Evolutionary conservation across 129 eudicot genomes (phyloP), one percentile per base, ranked within the genome.

Genomic region (Oenanthe sinensis): DNA sequence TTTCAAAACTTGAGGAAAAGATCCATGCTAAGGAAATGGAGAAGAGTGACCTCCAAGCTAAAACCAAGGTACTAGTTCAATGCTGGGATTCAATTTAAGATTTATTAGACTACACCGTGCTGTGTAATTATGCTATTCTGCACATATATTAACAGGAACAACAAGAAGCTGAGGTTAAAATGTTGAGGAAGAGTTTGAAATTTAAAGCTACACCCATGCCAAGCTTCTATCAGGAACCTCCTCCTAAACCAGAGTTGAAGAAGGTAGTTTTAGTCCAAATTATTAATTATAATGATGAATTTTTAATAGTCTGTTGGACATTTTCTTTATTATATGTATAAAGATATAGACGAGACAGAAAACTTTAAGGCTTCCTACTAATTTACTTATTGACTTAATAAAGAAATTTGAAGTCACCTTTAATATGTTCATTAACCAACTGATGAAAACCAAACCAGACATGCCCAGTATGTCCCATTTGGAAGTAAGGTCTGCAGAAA

Each of bases 131-230:
- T 26, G 48, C 13, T 78, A 33, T 5, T 70, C 62, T 43, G 15
- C n/a, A 26, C 54, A 55, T 65, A n/a, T 60, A 54, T 42, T n/a
- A 54, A 75, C 75, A 95, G 99, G 99, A 95, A 83, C 84, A 83
- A 84, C 99, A 91, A 83, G 99, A 95, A 83, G 95, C 99, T 48
- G 99, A 95, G 79, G 83, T 95, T 71, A 95, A 84, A 79, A 90
- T 85, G 99, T 76, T 95, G 45, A 52, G 99, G 43, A 95, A 95
- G 88, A 92, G 87, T 77, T 87, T 95, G 87, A 88, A 79, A 80
- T 95, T 95, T 79, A 95, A 95, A 86, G 99, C 99, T 63, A 88
- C 94, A 73, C 99, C 99, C n/a, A 85, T 95, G 99, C 99, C 99
- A 20, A 92, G 85, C 76, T 95, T 95, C 82, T 95, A 95, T 81